These are phyloP conservation scores for Turnera subulata DNA, from an alignment of 345 rosid species.

Conservation along the genomic window DNA sequence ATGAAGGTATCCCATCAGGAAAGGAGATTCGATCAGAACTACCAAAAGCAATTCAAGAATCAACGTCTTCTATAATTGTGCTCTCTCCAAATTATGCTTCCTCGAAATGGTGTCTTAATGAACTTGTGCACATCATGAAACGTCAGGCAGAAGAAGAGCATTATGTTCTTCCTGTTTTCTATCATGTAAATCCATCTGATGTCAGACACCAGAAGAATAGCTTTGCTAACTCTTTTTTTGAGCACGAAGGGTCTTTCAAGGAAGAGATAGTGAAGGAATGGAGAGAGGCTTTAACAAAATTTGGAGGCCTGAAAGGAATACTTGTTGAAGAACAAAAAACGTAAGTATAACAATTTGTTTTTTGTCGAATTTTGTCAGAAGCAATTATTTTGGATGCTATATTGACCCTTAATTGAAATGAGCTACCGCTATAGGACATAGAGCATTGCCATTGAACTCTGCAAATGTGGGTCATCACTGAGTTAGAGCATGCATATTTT, in stretches of 20 bases:
- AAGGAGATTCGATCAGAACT: not conserved
- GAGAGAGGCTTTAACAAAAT: not conserved
- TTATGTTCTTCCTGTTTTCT: not conserved
- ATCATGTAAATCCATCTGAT: not conserved
- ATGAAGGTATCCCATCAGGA: not conserved
- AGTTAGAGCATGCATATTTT: too few species aligned
- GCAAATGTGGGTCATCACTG: too few species aligned
- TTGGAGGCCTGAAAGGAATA: not conserved
- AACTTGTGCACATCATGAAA: not conserved
- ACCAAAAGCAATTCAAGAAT: not conserved
- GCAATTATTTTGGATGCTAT: too few species aligned
- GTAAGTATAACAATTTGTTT: too few species aligned
- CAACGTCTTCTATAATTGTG: not conserved
- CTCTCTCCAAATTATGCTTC: not conserved
- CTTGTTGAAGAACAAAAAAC: too few species aligned
- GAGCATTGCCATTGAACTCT: too few species aligned
- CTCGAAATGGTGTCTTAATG: not conserved
- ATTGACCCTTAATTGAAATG: too few species aligned
- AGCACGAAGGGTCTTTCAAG: not conserved
- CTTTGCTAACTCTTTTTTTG: not conserved
- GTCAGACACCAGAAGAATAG: not conserved
- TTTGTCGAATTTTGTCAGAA: too few species aligned
- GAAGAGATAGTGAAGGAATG: not conserved
- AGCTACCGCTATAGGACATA: too few species aligned
- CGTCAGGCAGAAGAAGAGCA: not conserved